A percentile compares a stretch with the other conserved stretches of the same genome.
Evolutionary conservation across 2,329 filamentous ascomycete genomes (phyloP).

Genomic region (Zasmidium angulare): DNA sequence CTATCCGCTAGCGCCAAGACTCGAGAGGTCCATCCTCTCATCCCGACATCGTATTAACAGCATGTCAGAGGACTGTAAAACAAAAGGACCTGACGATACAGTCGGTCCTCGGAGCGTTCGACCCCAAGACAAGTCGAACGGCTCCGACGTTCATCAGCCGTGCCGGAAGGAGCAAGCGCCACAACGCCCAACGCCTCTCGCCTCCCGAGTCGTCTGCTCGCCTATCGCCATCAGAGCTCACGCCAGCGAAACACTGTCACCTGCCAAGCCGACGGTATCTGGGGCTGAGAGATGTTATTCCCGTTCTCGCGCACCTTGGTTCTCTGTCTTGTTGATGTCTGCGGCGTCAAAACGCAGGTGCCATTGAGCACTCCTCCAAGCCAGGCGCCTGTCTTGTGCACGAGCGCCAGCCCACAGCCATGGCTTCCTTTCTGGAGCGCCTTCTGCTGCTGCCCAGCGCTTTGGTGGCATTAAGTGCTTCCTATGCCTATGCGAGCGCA

Average conservation of each 20-base stretch:
- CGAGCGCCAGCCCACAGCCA: not conserved
- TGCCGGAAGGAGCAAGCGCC: not conserved
- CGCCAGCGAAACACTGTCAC: not conserved
- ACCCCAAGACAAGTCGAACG: too few relatives aligned
- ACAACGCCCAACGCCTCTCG: not conserved
- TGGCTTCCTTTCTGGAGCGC: constrained; percentile 14
- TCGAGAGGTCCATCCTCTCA: too few relatives aligned
- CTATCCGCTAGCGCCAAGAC: too few relatives aligned
- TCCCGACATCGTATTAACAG: too few relatives aligned
- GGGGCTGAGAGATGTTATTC: not conserved
- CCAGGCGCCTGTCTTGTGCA: not conserved
- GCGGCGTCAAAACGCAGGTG: not conserved
- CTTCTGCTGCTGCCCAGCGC: constrained; percentile 25
- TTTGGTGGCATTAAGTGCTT: constrained; percentile 20
- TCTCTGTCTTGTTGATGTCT: not conserved
- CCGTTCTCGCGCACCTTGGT: not conserved
- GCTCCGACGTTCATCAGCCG: too few relatives aligned
- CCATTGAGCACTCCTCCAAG: not conserved
- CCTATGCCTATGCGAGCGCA: constrained; percentile 7
- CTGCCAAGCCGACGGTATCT: not conserved
- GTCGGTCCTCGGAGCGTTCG: too few relatives aligned
- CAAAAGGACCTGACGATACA: too few relatives aligned
- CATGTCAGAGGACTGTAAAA: too few relatives aligned
- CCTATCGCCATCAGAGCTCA: not conserved
- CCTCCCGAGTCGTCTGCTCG: too few relatives aligned